phyloP scores from a whole-genome alignment of 352 stramenopile genomes.

The Globisporangium canariense region DNA sequence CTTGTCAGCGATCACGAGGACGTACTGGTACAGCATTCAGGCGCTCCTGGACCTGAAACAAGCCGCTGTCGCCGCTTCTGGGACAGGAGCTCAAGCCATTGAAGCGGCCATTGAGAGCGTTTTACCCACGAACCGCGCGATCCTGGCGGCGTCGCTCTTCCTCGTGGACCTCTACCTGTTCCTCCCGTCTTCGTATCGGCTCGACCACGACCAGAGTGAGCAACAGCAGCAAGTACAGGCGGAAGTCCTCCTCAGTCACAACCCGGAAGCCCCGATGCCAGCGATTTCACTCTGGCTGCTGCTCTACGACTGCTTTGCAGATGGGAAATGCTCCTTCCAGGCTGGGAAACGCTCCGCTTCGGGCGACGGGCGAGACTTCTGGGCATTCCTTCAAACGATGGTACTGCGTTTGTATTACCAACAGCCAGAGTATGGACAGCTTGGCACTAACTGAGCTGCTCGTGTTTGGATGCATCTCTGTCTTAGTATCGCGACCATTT shows the following conservation, averaged over 20 bases:
- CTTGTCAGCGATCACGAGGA: conserved; percentile 45
- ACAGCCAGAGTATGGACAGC: not conserved
- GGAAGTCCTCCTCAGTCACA: not conserved
- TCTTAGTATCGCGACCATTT: conserved; percentile 23
- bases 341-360: conserved; percentile 13
- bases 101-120: conserved; percentile 15
- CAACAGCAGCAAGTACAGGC: not conserved
- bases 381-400: conserved; percentile 52
- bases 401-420: conserved; percentile 5
- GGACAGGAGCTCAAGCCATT: not conserved
- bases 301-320: conserved; percentile 37
- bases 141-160: conserved; percentile 56
- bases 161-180: conserved; percentile 72
- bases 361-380: conserved; percentile 40
- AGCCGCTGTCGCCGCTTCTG: conserved; percentile 1
- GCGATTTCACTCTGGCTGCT: conserved; percentile 64
- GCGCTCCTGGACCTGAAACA: conserved; percentile 34
- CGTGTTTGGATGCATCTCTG: not conserved
- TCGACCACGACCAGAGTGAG: conserved; percentile 10
- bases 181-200: conserved; percentile 55
- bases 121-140: conserved; percentile 40
- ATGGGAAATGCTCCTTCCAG: conserved; percentile 21
- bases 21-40: conserved; percentile 62
- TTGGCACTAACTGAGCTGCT: not conserved
- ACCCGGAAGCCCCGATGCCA: conserved; percentile 13